These are phyloP conservation scores for Ilyonectria destructans DNA, from an alignment of 2,329 filamentous ascomycete species.

Conservation along the genomic window DNA sequence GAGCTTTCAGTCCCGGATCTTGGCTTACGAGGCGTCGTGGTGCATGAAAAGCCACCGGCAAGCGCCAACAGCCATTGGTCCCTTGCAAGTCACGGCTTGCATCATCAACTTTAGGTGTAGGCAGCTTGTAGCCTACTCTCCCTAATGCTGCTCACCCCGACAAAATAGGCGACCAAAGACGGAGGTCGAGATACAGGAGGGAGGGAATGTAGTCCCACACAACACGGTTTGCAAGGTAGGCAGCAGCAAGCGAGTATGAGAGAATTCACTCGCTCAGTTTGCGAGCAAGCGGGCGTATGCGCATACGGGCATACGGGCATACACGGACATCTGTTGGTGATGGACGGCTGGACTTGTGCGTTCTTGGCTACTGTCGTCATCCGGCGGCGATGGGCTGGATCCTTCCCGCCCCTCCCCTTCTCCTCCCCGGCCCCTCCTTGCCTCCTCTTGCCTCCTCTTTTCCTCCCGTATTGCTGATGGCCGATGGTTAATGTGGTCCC, in stretches of 20 bases:
- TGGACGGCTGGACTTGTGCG: slow-evolving; percentile 1
- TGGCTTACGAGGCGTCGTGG: slow-evolving; percentile 15
- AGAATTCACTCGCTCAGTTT: slow-evolving; percentile 12
- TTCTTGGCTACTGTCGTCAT: slow-evolving; percentile 28
- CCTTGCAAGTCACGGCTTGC: slow-evolving; percentile 18
- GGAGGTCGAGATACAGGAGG: background rate
- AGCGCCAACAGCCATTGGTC: slow-evolving; percentile 18
- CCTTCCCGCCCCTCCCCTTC: slow-evolving; percentile 26
- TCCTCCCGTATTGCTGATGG: slow-evolving; percentile 17
- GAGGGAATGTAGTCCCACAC: slow-evolving; percentile 10
- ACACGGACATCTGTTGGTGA: slow-evolving; percentile 2
- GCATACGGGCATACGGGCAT: slow-evolving; percentile 15
- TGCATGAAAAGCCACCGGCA: slow-evolving; percentile 26
- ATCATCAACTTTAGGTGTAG: slow-evolving; percentile 18
- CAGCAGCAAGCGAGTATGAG: slow-evolving; percentile 15
- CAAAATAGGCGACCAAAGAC: slow-evolving; percentile 6
- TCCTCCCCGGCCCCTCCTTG: background rate
- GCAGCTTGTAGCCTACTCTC: slow-evolving; percentile 2
- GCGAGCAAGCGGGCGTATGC: background rate
- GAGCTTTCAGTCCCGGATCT: slow-evolving; percentile 7
- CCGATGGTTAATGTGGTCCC: slow-evolving; percentile 11
- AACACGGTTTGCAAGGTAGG: slow-evolving; percentile 2
- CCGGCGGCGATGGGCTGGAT: slow-evolving; percentile 21
- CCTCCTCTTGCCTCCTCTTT: slow-evolving; percentile 20
- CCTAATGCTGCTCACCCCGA: slow-evolving; percentile 5